Base-by-base conservation (phyloP, 495 filamentous ascomycete genomes). In the Lasiosphaeris hirsuta region DNA sequence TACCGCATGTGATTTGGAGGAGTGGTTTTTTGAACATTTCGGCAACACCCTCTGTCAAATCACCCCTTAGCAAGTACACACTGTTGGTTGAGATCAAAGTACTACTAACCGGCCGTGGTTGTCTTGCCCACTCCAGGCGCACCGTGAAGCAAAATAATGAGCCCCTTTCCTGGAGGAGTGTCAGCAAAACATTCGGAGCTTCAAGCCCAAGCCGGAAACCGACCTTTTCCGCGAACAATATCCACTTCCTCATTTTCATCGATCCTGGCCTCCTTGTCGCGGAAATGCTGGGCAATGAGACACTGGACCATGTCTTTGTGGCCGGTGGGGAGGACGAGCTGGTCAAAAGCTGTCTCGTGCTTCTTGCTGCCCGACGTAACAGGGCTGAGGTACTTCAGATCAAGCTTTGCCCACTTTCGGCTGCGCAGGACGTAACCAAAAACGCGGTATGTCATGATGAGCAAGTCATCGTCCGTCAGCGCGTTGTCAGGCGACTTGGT, bases 141-240 rank as follows among this genome's bases (percentile, higher is more conserved):
- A 66, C 81, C 81, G 40, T 78, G 77, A 0, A 65, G 71, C 1
- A 84, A 67, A 9, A 75, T 65, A 10, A 80, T 72, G 8, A 82
- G 61, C 0, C 79, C 81, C 36, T 73, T 1, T 73, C 79, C 46
- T 79, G 72, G 17, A 5, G 8, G 14, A 1, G 15, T 2, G 11
- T 37, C 13, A 34, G 39, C 14, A 41, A 41, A 38, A 17, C 6
- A 10, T 2, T 23, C 10, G 3, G 13, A 8, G 4, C n/a, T 38
- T 38, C 15, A 1, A 81, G 67, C 1, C 6, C 79, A 57, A 23
- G 75, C 63, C 0, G 78, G 54, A 0, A 8, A 7, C 39, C 34
- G 62, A 69, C 75, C 75, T 69, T 77, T 76, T 0, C 75, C 75
- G 2, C 56, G 40, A 1, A 78, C 64, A 10, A 77, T 67, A 52